Evolutionary conservation across 1,139 yeast genomes (phyloP), one percentile per base, ranked within the genome.

Genomic region (Pichia sp.): DNA sequence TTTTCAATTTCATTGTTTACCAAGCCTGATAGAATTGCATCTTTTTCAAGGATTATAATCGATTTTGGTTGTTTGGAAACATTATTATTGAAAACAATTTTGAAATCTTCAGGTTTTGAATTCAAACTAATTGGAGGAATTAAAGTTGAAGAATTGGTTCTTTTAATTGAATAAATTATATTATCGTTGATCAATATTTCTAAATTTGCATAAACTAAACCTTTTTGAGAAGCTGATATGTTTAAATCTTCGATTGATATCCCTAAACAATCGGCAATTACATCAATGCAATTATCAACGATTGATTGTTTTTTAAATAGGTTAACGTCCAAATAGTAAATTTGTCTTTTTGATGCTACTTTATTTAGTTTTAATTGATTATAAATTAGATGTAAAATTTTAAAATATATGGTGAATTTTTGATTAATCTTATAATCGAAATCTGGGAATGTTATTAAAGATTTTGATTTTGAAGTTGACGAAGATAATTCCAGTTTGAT

Each of bases 11-110:
- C 48, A 31, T 25, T 50, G 13, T 44, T 25, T 61, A 62, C 58
- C 47, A 65, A 42, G 9, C 57, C 59, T 27, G 59, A 54, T 42
- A 66, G 60, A 14, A 62, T 61, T 6, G 70, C 63, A 54, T 85
- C 95, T 60, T 87, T 87, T 65, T 87, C 95, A 18, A 87, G 69
- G 0, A 87, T 71, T 2, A 84, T 62, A 0, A 85, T 69, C 38
- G 67, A 70, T 1, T 65, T 56, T 7, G 62, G 62, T 2, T 22
- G n/a, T 3, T 50, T 52, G 2, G 48, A 39, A 16, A 63, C 50
- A 7, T 53, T 31, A 4, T 66, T 56, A 3, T 51, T 46, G 2
- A 58, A 56, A 3, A 29, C 33, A 4, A 53, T 31, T 4, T 36
- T 10, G 25, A 67, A 60, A 10, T 59, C 64, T 1, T 55, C 48